phyloP scores from a whole-genome alignment of 176 grass and related monocot species.

The Rhynchospora breviuscula region DNA sequence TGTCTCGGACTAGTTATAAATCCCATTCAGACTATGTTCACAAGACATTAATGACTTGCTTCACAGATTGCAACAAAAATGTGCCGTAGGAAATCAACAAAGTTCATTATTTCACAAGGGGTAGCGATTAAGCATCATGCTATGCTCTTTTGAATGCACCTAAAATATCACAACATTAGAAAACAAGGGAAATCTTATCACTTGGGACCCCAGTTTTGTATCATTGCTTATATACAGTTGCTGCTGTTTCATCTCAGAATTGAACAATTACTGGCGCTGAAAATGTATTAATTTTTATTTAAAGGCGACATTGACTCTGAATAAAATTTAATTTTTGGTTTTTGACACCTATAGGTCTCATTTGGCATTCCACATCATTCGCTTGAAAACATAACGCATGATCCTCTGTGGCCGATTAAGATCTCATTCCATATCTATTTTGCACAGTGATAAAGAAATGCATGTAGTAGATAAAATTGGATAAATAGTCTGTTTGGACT shows the following conservation, averaged over 20 bases:
- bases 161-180: constrained; percentile 6
- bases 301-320: neutral
- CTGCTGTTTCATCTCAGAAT: neutral
- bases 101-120: no score
- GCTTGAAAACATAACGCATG: neutral
- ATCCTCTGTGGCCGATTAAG: neutral
- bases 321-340: neutral
- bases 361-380: neutral
- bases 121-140: neutral
- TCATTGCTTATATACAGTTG: neutral
- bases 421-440: neutral
- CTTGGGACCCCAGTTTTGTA: neutral
- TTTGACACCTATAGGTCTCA: neutral
- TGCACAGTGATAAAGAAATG: neutral
- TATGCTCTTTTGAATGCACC: neutral
- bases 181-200: constrained; percentile 10
- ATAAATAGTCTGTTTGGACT: no score
- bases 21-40: neutral
- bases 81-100: neutral
- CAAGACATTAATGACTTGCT: neutral
- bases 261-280: neutral
- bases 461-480: neutral
- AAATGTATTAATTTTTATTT: neutral
- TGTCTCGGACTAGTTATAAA: neutral
- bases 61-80: neutral